phyloP scores from a whole-genome alignment of 192 early-diverging fungal species.

The Endogone sp. region DNA sequence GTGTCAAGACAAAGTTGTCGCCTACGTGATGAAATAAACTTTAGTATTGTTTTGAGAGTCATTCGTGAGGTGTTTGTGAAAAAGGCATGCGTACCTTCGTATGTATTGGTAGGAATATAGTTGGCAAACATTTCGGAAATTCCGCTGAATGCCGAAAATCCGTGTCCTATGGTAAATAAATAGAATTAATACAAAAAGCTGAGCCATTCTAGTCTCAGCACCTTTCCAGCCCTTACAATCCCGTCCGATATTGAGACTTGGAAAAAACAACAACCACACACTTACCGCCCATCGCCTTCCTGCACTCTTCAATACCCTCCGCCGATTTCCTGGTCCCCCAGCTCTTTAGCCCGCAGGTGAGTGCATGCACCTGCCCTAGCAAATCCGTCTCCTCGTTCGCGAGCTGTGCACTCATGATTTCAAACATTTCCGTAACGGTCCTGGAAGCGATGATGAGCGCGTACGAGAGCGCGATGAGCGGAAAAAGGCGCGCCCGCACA shows the following conservation, averaged over 20 bases:
- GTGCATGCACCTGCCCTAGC: constrained; percentile 64
- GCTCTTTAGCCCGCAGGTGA: constrained; percentile 63
- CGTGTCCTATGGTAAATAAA: constrained; percentile 41
- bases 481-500: constrained; percentile 47
- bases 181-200: too few relatives aligned
- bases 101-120: constrained; percentile 52
- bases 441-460: constrained; percentile 43
- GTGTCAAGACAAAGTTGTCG: constrained; percentile 62
- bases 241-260: too few relatives aligned
- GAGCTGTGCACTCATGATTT: constrained; percentile 49
- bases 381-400: constrained; percentile 47
- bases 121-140: constrained; percentile 60
- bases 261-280: too few relatives aligned
- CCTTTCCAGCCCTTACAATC: too few relatives aligned
- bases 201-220: too few relatives aligned
- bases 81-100: constrained; percentile 1
- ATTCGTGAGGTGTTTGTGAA: too few relatives aligned
- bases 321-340: constrained; percentile 53
- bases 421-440: constrained; percentile 43
- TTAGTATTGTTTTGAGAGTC: background rate
- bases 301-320: constrained; percentile 65
- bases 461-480: constrained; percentile 50
- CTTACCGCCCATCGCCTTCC: constrained; percentile 62
- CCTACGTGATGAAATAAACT: constrained; percentile 44
- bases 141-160: constrained; percentile 67